These are phyloP conservation scores for Neurospora tetrasperma DNA, from an alignment of 495 filamentous ascomycete species.

Conservation along the genomic window DNA sequence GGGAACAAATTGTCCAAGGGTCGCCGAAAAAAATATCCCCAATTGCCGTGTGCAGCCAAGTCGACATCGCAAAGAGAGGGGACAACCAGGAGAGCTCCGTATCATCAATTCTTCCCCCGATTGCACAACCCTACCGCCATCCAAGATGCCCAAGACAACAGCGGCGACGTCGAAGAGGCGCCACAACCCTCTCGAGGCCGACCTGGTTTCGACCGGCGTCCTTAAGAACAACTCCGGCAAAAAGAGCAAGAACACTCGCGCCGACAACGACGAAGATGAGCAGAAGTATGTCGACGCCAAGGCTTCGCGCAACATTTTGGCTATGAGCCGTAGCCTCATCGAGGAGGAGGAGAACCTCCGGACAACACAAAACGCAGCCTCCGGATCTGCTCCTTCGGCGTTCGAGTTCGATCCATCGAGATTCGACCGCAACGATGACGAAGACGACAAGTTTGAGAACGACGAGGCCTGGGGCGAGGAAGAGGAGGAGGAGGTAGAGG, in stretches of 20 bases:
- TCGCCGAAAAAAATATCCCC: slow-evolving; percentile 17
- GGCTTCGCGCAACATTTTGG: slow-evolving; percentile 75
- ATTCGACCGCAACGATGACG: slow-evolving; percentile 20
- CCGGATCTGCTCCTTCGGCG: slow-evolving; percentile 18
- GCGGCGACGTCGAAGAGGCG: slow-evolving; percentile 35
- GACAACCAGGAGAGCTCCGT: slow-evolving; percentile 1
- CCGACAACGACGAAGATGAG: slow-evolving; percentile 49
- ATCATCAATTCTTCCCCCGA: background rate
- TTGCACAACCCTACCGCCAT: background rate
- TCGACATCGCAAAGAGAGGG: background rate
- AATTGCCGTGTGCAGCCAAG: background rate
- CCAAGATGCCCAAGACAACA: slow-evolving; percentile 43
- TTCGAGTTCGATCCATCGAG: slow-evolving; percentile 37
- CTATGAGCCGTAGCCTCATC: slow-evolving; percentile 71
- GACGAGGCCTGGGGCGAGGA: slow-evolving; percentile 56
- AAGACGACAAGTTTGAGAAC: slow-evolving; percentile 36
- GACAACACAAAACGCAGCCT: slow-evolving; percentile 5
- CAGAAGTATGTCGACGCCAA: slow-evolving; percentile 74
- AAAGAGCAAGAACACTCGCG: slow-evolving; percentile 45
- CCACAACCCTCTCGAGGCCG: slow-evolving; percentile 66
- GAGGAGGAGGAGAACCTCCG: slow-evolving; percentile 50
- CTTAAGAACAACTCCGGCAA: slow-evolving; percentile 42
- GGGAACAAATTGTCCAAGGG: slow-evolving; percentile 16
- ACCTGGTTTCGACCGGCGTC: slow-evolving; percentile 55
- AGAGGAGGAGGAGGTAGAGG: slow-evolving; percentile 68